Percentiles rank a stretch among this genome's conserved stretches.
Evolutionary conservation across 441 rosid genomes (phyloP).

Genomic region (Croton setiger): DNA sequence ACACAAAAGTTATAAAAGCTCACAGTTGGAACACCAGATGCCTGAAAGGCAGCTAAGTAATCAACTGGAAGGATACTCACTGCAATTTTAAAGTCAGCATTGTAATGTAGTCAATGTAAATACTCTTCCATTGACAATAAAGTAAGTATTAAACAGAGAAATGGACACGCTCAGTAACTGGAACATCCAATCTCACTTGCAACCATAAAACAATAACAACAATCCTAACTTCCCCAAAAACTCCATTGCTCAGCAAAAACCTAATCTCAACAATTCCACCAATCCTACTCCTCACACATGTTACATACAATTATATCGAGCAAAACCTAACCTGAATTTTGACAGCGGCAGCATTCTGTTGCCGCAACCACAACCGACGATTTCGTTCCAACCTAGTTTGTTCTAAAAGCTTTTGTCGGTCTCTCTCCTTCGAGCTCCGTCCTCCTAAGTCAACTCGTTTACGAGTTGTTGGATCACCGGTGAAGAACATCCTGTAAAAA

Average conservation of each 20-base stretch:
- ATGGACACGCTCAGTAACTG: not conserved
- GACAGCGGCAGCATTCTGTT: constrained; percentile 77
- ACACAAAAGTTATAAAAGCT: not conserved
- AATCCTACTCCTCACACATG: not conserved
- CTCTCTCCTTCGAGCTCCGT: constrained; percentile 93
- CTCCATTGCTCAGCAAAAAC: not conserved
- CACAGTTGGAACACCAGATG: not conserved
- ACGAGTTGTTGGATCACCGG: constrained; percentile 89
- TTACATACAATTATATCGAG: not conserved
- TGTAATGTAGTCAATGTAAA: not conserved
- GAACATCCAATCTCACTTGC: not conserved
- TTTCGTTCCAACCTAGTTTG: constrained; percentile 91
- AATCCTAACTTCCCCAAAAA: not conserved
- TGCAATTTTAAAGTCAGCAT: not conserved
- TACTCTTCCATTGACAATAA: not conserved
- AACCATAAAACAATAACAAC: not conserved
- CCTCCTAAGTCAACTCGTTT: constrained; percentile 99
- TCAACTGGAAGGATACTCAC: not conserved
- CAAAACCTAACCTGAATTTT: constrained; percentile 63
- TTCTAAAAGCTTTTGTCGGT: constrained; percentile 90
- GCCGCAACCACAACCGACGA: constrained; percentile 68
- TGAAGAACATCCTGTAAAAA: constrained; percentile 57
- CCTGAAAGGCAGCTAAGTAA: not conserved
- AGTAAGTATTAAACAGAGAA: not conserved
- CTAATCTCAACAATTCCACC: not conserved